Base-by-base conservation (phyloP, 164 flowering plant genomes). In the Magnolia kwangsiensis region DNA sequence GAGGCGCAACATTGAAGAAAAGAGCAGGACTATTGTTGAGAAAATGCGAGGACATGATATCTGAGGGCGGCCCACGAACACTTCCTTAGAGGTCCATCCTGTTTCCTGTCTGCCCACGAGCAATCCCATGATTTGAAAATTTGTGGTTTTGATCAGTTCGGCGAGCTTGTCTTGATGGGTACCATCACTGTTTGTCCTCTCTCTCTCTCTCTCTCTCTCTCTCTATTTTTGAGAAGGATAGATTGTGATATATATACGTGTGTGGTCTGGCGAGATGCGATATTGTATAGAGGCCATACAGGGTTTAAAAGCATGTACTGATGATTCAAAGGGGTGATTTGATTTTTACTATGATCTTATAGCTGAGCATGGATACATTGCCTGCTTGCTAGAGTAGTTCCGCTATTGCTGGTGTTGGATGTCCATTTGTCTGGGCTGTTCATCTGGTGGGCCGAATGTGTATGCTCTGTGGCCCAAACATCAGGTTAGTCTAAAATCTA, bases 1-100 rank as follows among this genome's bases (percentile, higher is more conserved):
- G 85, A 89, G 90, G 82, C 94, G 96, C 7, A 81, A 87, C 63
- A 68, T 96, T 18, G 98, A 92, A 84, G 94, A 89, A 58, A 92
- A 82, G 85, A 76, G 99, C 66, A 88, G 90, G 83, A 74, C 79
- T 74, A 85, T 96, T 75, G 98, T 94, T 16, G 99, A 94, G 78
- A 94, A 86, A 85, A 91, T 93, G 94, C 81, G 89, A 84, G 89
- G 88, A 71, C 86, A 75, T 51, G 77, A 75, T 51, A 55, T 18
- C n/a, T 75, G 74, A 27, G 7, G 61, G 73, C 61, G 5, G 61
- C 20, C 8, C 13, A 5, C n/a, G 16, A 1, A 19, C 9, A n/a
- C 9, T 68, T 68, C 18, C 50, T 14, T 55, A 11, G 61, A 11
- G 61, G 61, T 55, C 16, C 16, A 11, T 55, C 4, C 4, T 55